Percentiles rank a stretch among this genome's conserved stretches.
phyloP scores from a whole-genome alignment of 2,329 filamentous ascomycete species.

The Xylaria arbuscula region DNA sequence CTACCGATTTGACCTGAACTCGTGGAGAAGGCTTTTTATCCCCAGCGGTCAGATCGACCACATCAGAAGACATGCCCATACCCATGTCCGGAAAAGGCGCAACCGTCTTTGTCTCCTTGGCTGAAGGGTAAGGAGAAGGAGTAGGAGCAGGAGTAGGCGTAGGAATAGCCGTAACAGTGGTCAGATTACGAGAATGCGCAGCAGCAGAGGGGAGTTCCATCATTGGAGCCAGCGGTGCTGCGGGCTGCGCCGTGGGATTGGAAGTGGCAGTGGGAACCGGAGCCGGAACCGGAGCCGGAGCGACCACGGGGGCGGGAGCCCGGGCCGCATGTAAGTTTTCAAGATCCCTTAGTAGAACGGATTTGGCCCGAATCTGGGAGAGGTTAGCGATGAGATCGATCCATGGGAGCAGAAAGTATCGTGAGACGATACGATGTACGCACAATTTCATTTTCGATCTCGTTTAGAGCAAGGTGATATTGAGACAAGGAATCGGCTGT shows the following conservation, averaged over 20 bases:
- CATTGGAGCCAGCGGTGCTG: slow-evolving; percentile 47
- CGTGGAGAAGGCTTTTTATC: slow-evolving; percentile 47
- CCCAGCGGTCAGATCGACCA: slow-evolving; percentile 46
- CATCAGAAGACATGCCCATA: slow-evolving; percentile 55
- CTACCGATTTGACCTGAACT: slow-evolving; percentile 41
- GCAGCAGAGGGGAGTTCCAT: slow-evolving; percentile 52
- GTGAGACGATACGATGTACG: slow-evolving; percentile 39
- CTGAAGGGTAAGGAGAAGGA: slow-evolving; percentile 48
- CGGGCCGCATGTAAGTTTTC: slow-evolving; percentile 53
- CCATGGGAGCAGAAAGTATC: not conserved
- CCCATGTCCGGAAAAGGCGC: slow-evolving; percentile 69
- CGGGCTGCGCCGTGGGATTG: slow-evolving; percentile 39
- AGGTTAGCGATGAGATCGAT: slow-evolving; percentile 28
- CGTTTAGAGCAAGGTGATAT: slow-evolving; percentile 66
- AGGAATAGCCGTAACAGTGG: slow-evolving; percentile 33
- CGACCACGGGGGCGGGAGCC: slow-evolving; percentile 38
- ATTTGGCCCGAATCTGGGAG: slow-evolving; percentile 62
- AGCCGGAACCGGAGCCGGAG: slow-evolving; percentile 44
- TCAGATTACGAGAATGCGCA: slow-evolving; percentile 50
- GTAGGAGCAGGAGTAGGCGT: slow-evolving; percentile 27
- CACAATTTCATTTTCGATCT: slow-evolving; percentile 67
- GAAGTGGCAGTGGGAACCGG: slow-evolving; percentile 26
- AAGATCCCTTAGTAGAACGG: slow-evolving; percentile 66
- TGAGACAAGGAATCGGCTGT: slow-evolving; percentile 59
- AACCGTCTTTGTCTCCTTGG: slow-evolving; percentile 56